Evolutionary conservation across 1,284 basidiomycete genomes (phyloP).

Genomic region (Exobasidium cylindrosporum): DNA sequence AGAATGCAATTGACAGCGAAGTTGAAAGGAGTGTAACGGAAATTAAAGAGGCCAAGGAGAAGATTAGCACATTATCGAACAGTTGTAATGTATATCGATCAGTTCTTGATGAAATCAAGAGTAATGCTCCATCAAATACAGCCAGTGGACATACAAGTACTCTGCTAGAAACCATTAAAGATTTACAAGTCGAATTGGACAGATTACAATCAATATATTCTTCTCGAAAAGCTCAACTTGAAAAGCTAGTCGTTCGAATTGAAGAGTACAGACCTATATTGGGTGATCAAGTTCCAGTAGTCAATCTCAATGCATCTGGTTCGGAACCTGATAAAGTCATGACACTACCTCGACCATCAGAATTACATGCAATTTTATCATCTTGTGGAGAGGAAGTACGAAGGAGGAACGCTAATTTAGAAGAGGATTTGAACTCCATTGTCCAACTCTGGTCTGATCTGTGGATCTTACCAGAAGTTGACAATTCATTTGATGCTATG

Average conservation of each 20-base stretch:
- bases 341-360: slow-evolving; percentile 12
- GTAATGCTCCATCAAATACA: background rate
- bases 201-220: slow-evolving; percentile 26
- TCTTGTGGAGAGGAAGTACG: slow-evolving; percentile 9
- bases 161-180: slow-evolving; percentile 29
- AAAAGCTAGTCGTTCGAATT: slow-evolving; percentile 24
- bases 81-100: slow-evolving; percentile 16
- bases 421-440: slow-evolving; percentile 37
- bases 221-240: slow-evolving; percentile 24
- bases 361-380: slow-evolving; percentile 2
- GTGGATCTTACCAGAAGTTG: slow-evolving; percentile 17
- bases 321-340: slow-evolving; percentile 2
- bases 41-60: slow-evolving; percentile 29
- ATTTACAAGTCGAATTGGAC: slow-evolving; percentile 23
- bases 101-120: background rate
- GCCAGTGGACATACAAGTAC: slow-evolving; percentile 12
- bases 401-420: slow-evolving; percentile 29
- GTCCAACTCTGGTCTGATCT: slow-evolving; percentile 50
- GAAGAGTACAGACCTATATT: slow-evolving; percentile 30
- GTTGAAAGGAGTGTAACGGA: slow-evolving; percentile 36
- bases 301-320: background rate
- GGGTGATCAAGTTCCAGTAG: slow-evolving; percentile 24
- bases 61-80: slow-evolving; percentile 22
- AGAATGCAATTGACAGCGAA: slow-evolving; percentile 46
- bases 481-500: slow-evolving; percentile 28